Percentiles rank a stretch among this genome's conserved stretches.
phyloP scores from a whole-genome alignment of 345 rosid genomes.

The Euphorbia pulcherrima region DNA sequence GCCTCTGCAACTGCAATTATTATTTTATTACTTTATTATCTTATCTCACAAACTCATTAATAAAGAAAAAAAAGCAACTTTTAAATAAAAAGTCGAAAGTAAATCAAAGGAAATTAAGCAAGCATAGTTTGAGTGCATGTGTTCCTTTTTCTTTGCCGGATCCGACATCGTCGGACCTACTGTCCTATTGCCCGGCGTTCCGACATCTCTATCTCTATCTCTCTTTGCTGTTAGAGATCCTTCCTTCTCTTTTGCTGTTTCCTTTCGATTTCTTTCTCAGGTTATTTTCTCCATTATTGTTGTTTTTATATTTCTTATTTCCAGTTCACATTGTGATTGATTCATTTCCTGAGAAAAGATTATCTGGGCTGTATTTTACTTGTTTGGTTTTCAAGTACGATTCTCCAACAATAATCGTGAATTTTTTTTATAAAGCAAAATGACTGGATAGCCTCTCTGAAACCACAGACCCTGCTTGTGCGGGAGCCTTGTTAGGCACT shows the following conservation, averaged over 20 bases:
- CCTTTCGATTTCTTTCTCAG: not conserved
- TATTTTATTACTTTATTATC: not conserved
- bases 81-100: not conserved
- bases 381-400: not conserved
- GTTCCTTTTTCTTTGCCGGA: slow-evolving; percentile 18
- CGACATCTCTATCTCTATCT: slow-evolving; percentile 14
- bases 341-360: not conserved
- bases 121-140: not conserved
- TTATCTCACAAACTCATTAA: not conserved
- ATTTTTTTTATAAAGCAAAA: too few relatives aligned
- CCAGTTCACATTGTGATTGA: not conserved
- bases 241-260: slow-evolving; percentile 1
- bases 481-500: too few relatives aligned
- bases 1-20: not conserved
- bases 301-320: not conserved
- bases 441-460: too few relatives aligned
- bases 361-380: slow-evolving; percentile 3
- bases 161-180: slow-evolving; percentile 40
- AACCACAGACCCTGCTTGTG: too few relatives aligned
- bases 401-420: too few relatives aligned
- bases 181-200: slow-evolving; percentile 10
- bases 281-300: not conserved
- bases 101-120: not conserved
- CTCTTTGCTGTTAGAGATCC: too few relatives aligned
- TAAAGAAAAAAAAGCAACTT: not conserved